Evolutionary conservation across 768 basidiomycete species (phyloP).

Genomic region (Kockovaella imperatae): DNA sequence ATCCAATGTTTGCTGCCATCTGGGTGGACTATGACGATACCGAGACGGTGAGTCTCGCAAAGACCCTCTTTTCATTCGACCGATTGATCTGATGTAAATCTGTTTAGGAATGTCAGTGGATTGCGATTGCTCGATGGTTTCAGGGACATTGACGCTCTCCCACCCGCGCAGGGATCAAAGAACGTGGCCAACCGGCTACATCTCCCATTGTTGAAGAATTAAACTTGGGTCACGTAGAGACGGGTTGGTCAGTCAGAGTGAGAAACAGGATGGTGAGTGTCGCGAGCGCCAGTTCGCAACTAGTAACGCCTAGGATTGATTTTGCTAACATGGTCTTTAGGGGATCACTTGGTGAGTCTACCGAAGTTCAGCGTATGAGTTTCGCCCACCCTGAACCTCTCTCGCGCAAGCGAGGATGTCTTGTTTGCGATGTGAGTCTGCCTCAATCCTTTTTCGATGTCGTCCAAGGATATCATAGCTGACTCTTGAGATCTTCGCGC

Average conservation of each 20-base stretch:
- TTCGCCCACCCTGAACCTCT: too few relatives aligned
- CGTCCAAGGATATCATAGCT: not conserved
- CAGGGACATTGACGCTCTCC: not conserved
- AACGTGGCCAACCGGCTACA: conserved; percentile 44
- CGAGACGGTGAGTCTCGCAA: conserved; percentile 32
- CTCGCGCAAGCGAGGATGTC: conserved; percentile 31
- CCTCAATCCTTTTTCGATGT: not conserved
- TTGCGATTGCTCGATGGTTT: too few relatives aligned
- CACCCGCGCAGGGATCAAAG: conserved; percentile 40
- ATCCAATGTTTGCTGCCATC: conserved; percentile 45
- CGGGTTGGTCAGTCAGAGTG: conserved; percentile 43
- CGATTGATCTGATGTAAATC: not conserved
- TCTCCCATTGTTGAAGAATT: conserved; percentile 43
- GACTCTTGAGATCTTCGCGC: not conserved
- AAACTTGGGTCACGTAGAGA: conserved; percentile 42
- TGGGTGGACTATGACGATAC: conserved; percentile 45
- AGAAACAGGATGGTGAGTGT: conserved; percentile 42
- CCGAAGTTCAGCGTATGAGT: not conserved
- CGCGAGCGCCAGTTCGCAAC: not conserved
- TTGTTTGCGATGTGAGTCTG: conserved; percentile 40
- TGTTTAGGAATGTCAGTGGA: conserved; percentile 30
- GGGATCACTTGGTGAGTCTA: conserved; percentile 40
- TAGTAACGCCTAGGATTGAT: not conserved
- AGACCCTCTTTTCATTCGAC: too few relatives aligned
- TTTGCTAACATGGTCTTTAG: conserved; percentile 2